Evolutionary conservation across 2,329 filamentous ascomycete species (phyloP).

Genomic region (Nigrospora oryzae): DNA sequence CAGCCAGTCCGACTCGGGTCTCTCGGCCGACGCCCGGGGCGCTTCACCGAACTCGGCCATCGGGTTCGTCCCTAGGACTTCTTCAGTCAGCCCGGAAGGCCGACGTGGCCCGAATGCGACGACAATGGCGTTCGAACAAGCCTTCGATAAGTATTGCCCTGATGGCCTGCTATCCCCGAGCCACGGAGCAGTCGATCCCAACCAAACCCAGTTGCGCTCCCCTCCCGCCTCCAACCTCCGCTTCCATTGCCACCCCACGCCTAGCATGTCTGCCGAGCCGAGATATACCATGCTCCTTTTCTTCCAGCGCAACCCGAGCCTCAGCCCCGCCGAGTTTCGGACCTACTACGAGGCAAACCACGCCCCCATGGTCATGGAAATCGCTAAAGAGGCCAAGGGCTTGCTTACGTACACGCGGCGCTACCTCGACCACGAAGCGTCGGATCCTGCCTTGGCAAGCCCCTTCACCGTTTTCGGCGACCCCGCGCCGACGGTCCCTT

Average conservation of each 20-base stretch:
- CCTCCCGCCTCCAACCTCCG: too few species aligned
- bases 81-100: too few species aligned
- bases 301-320: constrained; percentile 3
- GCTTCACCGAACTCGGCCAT: too few species aligned
- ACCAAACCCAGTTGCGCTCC: too few species aligned
- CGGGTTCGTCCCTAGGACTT: too few species aligned
- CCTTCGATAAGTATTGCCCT: too few species aligned
- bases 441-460: background rate
- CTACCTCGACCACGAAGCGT: constrained; percentile 3
- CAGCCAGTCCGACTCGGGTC: too few species aligned
- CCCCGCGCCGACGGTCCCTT: constrained; percentile 1
- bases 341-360: constrained; percentile 2
- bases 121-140: too few species aligned
- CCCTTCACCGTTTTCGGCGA: constrained; percentile 2
- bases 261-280: background rate
- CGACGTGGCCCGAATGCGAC: too few species aligned
- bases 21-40: too few species aligned
- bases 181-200: too few species aligned
- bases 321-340: constrained; percentile 2
- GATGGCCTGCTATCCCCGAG: too few species aligned
- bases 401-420: constrained; percentile 1
- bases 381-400: constrained; percentile 1
- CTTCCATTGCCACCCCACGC: background rate
- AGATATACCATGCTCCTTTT: constrained; percentile 3
- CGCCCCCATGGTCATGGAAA: constrained; percentile 1